Conservation (phyloP, 257 asterid genomes). For the Nicotiana tomentosiformis region DNA sequence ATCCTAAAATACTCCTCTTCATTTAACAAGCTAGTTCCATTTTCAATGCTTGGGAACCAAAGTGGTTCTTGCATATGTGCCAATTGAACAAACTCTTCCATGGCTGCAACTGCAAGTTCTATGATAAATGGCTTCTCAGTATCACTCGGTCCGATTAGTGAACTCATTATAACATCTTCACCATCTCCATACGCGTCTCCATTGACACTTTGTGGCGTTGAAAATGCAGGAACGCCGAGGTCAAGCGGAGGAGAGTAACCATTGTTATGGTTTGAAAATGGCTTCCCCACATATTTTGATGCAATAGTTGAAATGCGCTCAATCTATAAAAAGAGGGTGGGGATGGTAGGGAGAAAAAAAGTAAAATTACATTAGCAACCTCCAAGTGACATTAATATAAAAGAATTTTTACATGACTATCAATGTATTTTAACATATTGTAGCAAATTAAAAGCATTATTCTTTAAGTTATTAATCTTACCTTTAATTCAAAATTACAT, state of each 20-base stretch:
- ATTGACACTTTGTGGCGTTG: neutral
- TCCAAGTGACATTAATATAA: neutral
- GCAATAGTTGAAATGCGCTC: constrained; percentile 3
- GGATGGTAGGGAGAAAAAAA: neutral
- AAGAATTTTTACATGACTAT: neutral
- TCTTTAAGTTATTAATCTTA: neutral
- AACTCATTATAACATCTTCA: neutral
- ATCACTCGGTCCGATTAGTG: neutral
- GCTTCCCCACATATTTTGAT: neutral
- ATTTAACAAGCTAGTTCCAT: constrained; percentile 5
- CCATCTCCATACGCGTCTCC: neutral
- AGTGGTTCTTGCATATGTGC: constrained; percentile 34
- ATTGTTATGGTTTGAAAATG: neutral
- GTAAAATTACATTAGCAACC: neutral
- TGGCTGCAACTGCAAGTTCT: constrained; percentile 28
- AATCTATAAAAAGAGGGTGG: neutral
- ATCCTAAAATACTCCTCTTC: constrained; percentile 32
- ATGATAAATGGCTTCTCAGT: constrained; percentile 15
- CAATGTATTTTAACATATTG: too few species aligned
- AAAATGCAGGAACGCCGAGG: neutral
- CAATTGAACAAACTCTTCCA: constrained; percentile 42
- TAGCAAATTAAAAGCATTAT: too few species aligned
- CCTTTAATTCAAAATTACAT: too few species aligned
- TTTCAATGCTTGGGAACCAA: constrained; percentile 35
- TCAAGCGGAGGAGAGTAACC: neutral